phyloP scores from a whole-genome alignment of 2,329 filamentous ascomycete genomes.

The Cladosporium sp. region DNA sequence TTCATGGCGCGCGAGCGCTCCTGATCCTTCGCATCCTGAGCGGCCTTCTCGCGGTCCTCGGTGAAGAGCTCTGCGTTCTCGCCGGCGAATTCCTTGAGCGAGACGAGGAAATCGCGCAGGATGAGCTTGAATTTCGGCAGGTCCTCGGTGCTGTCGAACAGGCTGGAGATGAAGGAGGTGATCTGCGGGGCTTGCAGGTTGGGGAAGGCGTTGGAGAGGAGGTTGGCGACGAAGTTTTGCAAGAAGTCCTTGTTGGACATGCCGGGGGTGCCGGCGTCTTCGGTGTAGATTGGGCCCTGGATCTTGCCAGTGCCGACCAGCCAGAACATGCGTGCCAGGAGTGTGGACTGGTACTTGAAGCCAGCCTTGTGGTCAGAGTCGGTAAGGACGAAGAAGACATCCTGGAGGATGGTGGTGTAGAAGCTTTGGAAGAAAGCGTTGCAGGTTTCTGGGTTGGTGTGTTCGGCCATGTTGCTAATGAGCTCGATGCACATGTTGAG shows the following conservation, averaged over 20 bases:
- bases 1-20: constrained; percentile 91
- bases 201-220: constrained; percentile 85
- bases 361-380: constrained; percentile 98
- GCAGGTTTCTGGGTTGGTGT: constrained; percentile 73
- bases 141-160: constrained; percentile 84
- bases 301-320: constrained; percentile 89
- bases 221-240: constrained; percentile 75
- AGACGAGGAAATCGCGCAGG: constrained; percentile 93
- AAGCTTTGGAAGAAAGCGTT: constrained; percentile 98
- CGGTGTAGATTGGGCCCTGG: constrained; percentile 80
- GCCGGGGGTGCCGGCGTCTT: constrained; percentile 75
- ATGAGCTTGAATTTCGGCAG: constrained; percentile 94
- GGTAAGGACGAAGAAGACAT: constrained; percentile 96
- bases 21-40: constrained; percentile 75
- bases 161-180: constrained; percentile 77
- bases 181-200: constrained; percentile 84
- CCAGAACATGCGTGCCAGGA: constrained; percentile 93
- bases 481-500: constrained; percentile 97
- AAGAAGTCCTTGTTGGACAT: constrained; percentile 90
- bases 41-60: constrained; percentile 90
- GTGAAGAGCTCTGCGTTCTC: constrained; percentile 92
- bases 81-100: constrained; percentile 91
- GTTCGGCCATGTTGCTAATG: constrained; percentile 92
- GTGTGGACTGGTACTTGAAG: constrained; percentile 95
- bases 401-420: constrained; percentile 90